Conservation (phyloP, 176 grass and related monocot species). For the Zoysia japonica region DNA sequence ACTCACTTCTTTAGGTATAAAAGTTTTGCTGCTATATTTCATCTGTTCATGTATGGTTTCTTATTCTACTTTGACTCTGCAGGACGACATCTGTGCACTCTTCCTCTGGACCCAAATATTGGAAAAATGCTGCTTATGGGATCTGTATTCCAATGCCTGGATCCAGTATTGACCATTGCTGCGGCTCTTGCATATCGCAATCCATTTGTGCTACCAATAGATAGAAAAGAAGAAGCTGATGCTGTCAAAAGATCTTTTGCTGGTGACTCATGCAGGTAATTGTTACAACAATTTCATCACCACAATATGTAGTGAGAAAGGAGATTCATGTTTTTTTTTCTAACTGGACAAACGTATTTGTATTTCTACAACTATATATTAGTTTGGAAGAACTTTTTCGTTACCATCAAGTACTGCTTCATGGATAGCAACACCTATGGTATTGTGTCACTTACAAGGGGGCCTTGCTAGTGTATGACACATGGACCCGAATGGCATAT, state of each 20-base stretch:
- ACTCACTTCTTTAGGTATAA: constrained; percentile 81
- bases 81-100: constrained; percentile 82
- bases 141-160: constrained; percentile 89
- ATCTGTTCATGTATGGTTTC: constrained; percentile 7
- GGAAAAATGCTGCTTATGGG: constrained; percentile 97
- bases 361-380: constrained; percentile 2
- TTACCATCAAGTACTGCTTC: neutral
- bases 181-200: constrained; percentile 80
- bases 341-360: neutral
- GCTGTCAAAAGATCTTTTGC: constrained; percentile 93
- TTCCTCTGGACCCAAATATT: constrained; percentile 93
- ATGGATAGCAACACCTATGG: neutral
- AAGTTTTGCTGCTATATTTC: constrained; percentile 14
- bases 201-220: constrained; percentile 94
- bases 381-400: neutral
- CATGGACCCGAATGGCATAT: too few species aligned
- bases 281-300: constrained; percentile 28
- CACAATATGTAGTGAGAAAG: constrained; percentile 27
- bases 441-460: too few species aligned
- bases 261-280: constrained; percentile 82
- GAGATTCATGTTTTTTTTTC: neutral
- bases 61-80: constrained; percentile 27
- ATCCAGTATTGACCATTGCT: constrained; percentile 90
- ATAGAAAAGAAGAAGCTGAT: constrained; percentile 93
- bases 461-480: too few species aligned